A percentile compares a stretch with the other conserved stretches of the same genome.
Conservation (phyloP, 176 grass and related monocot species). For the Guadua angustifolia region DNA sequence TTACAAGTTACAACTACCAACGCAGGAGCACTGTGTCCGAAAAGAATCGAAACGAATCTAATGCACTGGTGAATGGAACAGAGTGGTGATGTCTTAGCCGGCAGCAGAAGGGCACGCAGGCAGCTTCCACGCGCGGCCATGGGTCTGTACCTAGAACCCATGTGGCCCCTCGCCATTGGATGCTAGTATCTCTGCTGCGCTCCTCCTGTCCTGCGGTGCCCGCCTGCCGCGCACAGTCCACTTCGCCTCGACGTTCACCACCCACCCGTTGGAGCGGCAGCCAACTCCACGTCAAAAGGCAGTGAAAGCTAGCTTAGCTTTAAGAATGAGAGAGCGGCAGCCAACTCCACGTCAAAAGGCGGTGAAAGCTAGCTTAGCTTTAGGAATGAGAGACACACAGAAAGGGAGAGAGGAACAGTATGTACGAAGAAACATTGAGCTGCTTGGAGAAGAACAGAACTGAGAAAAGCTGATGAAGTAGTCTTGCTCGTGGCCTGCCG, state of each 20-base stretch:
- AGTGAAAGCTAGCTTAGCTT: neutral
- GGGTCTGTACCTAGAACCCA: neutral
- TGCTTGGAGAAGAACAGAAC: conserved; percentile 26
- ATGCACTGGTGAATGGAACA: conserved; percentile 15
- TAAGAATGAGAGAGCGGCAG: neutral
- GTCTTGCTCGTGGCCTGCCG: conserved; percentile 13
- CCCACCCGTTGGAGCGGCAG: conserved; percentile 7
- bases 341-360: conserved; percentile 36
- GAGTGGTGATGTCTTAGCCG: neutral
- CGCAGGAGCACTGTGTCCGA: neutral
- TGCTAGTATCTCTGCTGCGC: neutral
- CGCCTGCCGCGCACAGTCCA: conserved; percentile 14
- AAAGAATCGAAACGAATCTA: conserved; percentile 1
- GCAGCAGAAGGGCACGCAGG: neutral
- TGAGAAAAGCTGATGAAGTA: conserved; percentile 26
- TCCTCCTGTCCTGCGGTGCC: neutral
- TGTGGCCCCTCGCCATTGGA: neutral
- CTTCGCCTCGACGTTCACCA: conserved; percentile 1
- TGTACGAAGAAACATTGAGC: neutral
- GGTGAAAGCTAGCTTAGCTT: neutral
- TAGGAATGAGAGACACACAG: neutral
- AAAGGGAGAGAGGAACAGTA: neutral
- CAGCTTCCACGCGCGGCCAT: conserved; percentile 31
- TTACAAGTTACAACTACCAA: too few species aligned
- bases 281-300: conserved; percentile 36